Percentiles rank a stretch among this genome's conserved stretches.
Evolutionary conservation across 1,284 basidiomycete genomes (phyloP).

Genomic region (Ganoderma boninense): DNA sequence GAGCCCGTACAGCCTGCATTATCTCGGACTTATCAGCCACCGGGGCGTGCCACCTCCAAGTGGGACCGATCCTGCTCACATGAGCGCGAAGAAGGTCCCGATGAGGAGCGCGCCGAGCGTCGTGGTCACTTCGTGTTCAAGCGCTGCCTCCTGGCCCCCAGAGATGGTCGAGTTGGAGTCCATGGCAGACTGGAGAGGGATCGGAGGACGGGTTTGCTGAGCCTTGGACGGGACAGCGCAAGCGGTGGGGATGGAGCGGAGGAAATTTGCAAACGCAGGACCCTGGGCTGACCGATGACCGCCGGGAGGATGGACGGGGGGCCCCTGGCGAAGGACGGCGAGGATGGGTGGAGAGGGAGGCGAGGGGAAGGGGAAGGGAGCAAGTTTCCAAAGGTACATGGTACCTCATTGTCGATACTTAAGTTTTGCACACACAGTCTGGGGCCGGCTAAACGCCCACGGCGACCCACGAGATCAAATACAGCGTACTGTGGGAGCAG

Average conservation of each 20-base stretch:
- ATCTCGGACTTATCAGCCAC: background rate
- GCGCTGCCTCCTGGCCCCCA: background rate
- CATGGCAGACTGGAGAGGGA: background rate
- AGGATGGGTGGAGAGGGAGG: background rate
- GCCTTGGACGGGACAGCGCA: background rate
- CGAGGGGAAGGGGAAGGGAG: background rate
- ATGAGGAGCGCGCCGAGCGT: background rate
- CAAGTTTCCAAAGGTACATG: background rate
- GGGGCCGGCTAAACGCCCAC: background rate
- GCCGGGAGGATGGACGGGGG: background rate
- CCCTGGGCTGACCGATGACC: background rate
- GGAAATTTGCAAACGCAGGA: background rate
- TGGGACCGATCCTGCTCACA: background rate
- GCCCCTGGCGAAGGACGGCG: background rate
- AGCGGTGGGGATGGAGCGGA: background rate
- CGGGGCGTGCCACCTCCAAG: background rate
- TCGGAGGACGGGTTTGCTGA: background rate
- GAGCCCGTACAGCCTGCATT: background rate
- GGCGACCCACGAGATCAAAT: background rate
- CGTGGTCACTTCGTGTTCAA: background rate
- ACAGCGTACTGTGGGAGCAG: background rate
- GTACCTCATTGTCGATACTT: background rate
- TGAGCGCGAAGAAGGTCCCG: background rate
- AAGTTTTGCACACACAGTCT: background rate
- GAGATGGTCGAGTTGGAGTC: background rate